These are phyloP conservation scores for Prinsepia uniflora DNA, from an alignment of 306 rosid species.

Conservation along the genomic window DNA sequence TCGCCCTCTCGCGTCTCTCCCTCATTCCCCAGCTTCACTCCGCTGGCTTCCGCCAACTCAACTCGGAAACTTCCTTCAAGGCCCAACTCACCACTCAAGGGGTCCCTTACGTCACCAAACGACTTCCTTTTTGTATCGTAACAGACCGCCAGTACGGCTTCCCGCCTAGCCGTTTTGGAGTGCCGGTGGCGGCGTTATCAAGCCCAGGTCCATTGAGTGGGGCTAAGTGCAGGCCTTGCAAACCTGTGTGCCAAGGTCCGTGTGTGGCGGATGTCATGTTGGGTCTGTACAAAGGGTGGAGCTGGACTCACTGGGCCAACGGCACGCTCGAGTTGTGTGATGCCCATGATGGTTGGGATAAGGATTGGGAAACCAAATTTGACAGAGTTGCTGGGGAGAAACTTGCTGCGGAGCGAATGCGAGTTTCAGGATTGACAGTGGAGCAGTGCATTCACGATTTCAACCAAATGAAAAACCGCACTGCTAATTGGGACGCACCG, in stretches of 20 bases:
- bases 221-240: conserved; percentile 78
- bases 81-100: conserved; percentile 57
- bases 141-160: conserved; percentile 67
- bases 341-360: conserved; percentile 56
- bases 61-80: conserved; percentile 79
- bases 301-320: conserved; percentile 71
- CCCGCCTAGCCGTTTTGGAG: conserved; percentile 58
- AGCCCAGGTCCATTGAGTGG: conserved; percentile 80
- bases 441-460: conserved; percentile 42
- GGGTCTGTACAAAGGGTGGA: conserved; percentile 45
- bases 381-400: conserved; percentile 45
- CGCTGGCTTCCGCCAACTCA: conserved; percentile 44
- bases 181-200: conserved; percentile 79
- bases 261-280: conserved; percentile 54
- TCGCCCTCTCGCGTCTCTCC: conserved; percentile 69
- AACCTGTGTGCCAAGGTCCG: conserved; percentile 43
- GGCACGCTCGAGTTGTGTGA: conserved; percentile 60
- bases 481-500: conserved; percentile 57
- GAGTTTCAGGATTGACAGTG: conserved; percentile 29
- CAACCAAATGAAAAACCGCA: conserved; percentile 28
- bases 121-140: conserved; percentile 71
- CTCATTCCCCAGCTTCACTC: conserved; percentile 57
- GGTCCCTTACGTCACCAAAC: conserved; percentile 30
- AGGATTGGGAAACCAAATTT: conserved; percentile 57
- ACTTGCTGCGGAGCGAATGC: conserved; percentile 31